phyloP scores from a whole-genome alignment of 1,139 yeast species.

The Yamadazyma sp. region DNA sequence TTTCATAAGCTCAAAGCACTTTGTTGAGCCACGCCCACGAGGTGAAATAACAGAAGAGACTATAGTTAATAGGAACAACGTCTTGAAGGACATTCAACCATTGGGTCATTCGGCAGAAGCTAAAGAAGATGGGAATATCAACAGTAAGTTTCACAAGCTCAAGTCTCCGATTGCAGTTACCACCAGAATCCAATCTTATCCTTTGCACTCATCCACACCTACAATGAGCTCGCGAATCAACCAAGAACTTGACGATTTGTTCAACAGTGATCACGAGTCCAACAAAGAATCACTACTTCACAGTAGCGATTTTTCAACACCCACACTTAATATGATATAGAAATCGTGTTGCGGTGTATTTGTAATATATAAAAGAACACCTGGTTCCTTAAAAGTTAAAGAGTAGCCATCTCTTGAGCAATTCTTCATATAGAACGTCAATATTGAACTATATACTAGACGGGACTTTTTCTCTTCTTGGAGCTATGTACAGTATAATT shows the following conservation, averaged over 20 bases:
- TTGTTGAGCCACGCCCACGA: slow-evolving; percentile 12
- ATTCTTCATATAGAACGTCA: too few relatives aligned
- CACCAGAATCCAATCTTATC: too few relatives aligned
- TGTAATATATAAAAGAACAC: neutral
- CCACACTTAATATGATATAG: neutral
- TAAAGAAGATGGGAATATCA: too few relatives aligned
- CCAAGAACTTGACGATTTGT: slow-evolving; percentile 18
- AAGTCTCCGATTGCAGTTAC: neutral
- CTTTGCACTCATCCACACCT: neutral
- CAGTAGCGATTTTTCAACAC: neutral
- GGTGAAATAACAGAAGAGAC: neutral
- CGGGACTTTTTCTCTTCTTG: neutral
- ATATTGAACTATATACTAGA: neutral
- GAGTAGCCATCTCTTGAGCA: too few relatives aligned
- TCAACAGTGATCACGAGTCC: slow-evolving; percentile 7
- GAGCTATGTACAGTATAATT: slow-evolving; percentile 1
- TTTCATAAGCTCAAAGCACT: slow-evolving; percentile 23
- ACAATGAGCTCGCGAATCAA: slow-evolving; percentile 1
- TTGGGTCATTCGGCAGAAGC: too few relatives aligned
- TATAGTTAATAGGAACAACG: too few relatives aligned
- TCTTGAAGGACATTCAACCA: too few relatives aligned
- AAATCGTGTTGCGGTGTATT: neutral
- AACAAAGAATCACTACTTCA: too few relatives aligned
- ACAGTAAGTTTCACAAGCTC: neutral
- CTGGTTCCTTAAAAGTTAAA: too few relatives aligned